Base-by-base conservation (phyloP, 1,284 basidiomycete genomes). In the Microbotryum intermedium region DNA sequence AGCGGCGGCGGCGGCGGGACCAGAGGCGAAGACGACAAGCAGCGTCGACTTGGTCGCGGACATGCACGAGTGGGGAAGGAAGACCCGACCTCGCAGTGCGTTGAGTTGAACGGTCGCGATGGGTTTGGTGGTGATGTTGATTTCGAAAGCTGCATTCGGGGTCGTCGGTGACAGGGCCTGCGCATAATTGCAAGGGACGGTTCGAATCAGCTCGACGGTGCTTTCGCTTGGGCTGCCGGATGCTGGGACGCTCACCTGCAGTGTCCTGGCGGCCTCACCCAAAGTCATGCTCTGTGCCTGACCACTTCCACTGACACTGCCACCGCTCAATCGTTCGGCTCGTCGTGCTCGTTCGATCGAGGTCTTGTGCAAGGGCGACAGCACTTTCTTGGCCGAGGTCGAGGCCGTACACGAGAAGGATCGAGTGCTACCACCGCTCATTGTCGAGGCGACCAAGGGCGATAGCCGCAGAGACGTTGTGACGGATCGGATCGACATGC, bases 1-100 rank as follows among this genome's bases (percentile, higher is more conserved):
- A 1, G 89, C 89, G 50, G 89, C 86, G 20, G 87, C 83, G 16
- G 85, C 84, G 6, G 57, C 50, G 34, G 54, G 49, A 13, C 87
- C 87, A 68, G 91, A 87, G 7, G 90, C 89, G 70, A 95, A 93
- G 26, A 93, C 90, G 30, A 93, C 79, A 53, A 95, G 84, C 56
- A 81, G 83, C 64, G 88, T 85, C 68, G 86, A 83, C 45, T 81
- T 75, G 53, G 81, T 69, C 11, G 59, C 49, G 20, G 57, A 75
- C 69, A 89, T 88, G 16, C 88, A 84, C 69, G 92, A 88, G 55
- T 83, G 78, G 2, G 86, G 84, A 39, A 88, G 77, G 56, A 79
- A 79, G 60, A 84, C 80, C 61, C 84, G 81, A 11, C 92, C 91
- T 71, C 88, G 88, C 9, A 92, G 85, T 25, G 91, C 71, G 62